These are phyloP conservation scores for Phytophthora pistaciae DNA, from an alignment of 352 stramenopile species.

Conservation along the genomic window DNA sequence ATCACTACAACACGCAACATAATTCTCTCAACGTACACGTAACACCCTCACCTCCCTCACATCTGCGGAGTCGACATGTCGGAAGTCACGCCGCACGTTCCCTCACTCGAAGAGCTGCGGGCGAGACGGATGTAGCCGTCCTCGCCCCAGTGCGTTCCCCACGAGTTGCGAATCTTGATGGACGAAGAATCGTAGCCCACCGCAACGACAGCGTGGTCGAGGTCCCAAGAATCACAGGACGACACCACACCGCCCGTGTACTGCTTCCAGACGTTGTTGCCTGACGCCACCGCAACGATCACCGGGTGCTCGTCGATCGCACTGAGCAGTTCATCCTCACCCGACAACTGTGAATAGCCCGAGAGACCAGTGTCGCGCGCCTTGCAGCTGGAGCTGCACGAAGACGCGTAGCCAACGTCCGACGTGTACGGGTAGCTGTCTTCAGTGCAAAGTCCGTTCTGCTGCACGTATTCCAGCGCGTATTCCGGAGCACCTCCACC, in stretches of 20 bases:
- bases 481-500: constrained; percentile 91
- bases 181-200: constrained; percentile 94
- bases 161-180: constrained; percentile 99
- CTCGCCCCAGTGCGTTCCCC: constrained; percentile 92
- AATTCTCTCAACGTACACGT: constrained; percentile 5
- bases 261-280: constrained; percentile 97
- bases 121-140: constrained; percentile 94
- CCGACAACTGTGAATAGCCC: constrained; percentile 72
- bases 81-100: constrained; percentile 54
- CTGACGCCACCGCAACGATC: constrained; percentile 94
- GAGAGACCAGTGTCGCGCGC: constrained; percentile 44
- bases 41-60: constrained; percentile 17
- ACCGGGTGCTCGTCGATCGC: constrained; percentile 86
- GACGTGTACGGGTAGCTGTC: constrained; percentile 49
- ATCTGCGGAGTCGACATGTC: constrained; percentile 60
- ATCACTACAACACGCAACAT: neutral
- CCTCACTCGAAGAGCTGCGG: constrained; percentile 59
- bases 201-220: constrained; percentile 97
- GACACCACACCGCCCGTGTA: constrained; percentile 95
- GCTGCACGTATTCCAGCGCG: constrained; percentile 93
- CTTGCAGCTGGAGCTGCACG: constrained; percentile 39
- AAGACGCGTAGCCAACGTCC: constrained; percentile 23
- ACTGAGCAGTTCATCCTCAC: constrained; percentile 38
- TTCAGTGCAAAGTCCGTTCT: constrained; percentile 79
- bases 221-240: constrained; percentile 72